These are phyloP conservation scores for Hippophae rhamnoides DNA, from an alignment of 306 rosid genomes.

Conservation along the genomic window DNA sequence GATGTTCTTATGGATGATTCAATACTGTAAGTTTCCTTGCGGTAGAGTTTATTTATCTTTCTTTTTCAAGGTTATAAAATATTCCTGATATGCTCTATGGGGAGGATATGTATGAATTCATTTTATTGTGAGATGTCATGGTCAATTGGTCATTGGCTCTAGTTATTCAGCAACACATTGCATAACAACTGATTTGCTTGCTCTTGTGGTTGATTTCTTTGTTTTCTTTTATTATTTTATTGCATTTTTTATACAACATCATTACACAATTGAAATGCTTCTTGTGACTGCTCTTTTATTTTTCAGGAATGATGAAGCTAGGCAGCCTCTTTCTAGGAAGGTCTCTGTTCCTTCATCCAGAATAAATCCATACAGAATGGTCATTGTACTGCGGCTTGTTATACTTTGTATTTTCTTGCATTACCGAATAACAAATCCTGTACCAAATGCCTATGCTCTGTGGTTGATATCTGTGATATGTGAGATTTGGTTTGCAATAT, in stretches of 20 bases:
- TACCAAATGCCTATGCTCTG: constrained; percentile 68
- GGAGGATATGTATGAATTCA: neutral
- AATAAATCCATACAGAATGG: constrained; percentile 90
- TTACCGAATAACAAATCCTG: constrained; percentile 92
- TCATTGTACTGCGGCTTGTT: constrained; percentile 76
- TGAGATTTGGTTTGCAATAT: constrained; percentile 95
- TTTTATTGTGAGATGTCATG: neutral
- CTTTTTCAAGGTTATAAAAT: neutral
- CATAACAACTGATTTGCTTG: too few relatives aligned
- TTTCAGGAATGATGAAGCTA: constrained; percentile 86
- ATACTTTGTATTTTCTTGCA: constrained; percentile 83
- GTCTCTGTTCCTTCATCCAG: constrained; percentile 88
- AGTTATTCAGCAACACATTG: too few relatives aligned
- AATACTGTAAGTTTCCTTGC: constrained; percentile 46
- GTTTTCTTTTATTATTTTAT: neutral
- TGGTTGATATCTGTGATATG: constrained; percentile 93
- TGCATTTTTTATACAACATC: neutral
- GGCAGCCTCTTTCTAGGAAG: constrained; percentile 93
- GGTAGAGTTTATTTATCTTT: neutral
- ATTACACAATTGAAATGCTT: constrained; percentile 4
- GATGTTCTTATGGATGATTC: constrained; percentile 88
- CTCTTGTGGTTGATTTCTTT: constrained; percentile 3
- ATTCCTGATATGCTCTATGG: constrained; percentile 10
- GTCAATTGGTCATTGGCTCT: too few relatives aligned
- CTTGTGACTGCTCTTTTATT: constrained; percentile 4